A percentile compares a stretch with the other conserved stretches of the same genome.
Conservation (phyloP, 306 rosid genomes). For the Rubus parviflorus region DNA sequence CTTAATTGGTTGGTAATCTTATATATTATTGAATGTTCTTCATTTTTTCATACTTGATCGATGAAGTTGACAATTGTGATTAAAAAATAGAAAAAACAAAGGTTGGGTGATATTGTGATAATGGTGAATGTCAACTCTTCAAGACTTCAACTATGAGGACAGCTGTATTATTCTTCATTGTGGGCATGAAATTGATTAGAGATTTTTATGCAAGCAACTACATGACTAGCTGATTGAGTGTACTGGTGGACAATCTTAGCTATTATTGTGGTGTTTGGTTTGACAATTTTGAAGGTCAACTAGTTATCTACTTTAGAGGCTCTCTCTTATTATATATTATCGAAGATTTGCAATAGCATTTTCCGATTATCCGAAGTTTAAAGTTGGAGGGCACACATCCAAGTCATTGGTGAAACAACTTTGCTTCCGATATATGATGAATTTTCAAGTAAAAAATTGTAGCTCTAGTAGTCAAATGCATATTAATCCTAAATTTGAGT, state of each 20-base stretch:
- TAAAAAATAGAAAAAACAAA: too few relatives aligned
- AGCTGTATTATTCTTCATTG: not conserved
- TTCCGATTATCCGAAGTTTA: too few relatives aligned
- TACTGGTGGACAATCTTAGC: not conserved
- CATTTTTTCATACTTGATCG: not conserved
- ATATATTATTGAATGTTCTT: not conserved
- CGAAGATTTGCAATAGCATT: not conserved
- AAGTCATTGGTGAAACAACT: too few relatives aligned
- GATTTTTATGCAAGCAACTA: not conserved
- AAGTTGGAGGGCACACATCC: too few relatives aligned
- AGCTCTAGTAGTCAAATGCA: too few relatives aligned
- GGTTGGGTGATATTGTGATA: not conserved
- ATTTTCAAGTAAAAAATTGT: too few relatives aligned
- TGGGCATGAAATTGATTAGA: not conserved
- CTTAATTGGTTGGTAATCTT: not conserved
- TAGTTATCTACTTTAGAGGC: not conserved
- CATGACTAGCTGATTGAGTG: not conserved
- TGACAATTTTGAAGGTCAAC: not conserved
- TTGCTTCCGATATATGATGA: too few relatives aligned
- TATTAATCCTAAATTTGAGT: too few relatives aligned
- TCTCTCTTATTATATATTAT: not conserved
- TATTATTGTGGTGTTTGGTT: not conserved
- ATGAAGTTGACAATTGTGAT: not conserved
- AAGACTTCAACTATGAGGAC: not conserved
- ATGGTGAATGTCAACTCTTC: not conserved